These are phyloP conservation scores for Lumnitzera littorea DNA, from an alignment of 345 rosid species.

Conservation along the genomic window DNA sequence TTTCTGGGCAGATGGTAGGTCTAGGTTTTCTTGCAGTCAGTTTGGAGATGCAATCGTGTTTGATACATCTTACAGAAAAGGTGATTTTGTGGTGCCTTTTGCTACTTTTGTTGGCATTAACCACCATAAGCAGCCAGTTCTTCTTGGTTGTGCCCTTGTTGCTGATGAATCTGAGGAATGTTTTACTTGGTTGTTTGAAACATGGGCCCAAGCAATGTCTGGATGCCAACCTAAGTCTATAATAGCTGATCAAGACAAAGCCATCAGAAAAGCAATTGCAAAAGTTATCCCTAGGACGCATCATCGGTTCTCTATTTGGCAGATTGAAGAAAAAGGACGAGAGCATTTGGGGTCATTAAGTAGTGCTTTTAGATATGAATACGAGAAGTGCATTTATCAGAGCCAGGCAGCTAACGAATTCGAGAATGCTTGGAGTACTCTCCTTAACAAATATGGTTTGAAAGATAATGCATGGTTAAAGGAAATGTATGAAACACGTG, in stretches of 20 bases:
- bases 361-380: constrained; percentile 51
- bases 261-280: constrained; percentile 63
- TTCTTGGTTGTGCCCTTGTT: constrained; percentile 78
- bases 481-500: constrained; percentile 59
- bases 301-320: constrained; percentile 78
- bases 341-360: constrained; percentile 52
- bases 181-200: constrained; percentile 67
- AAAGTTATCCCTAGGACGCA: constrained; percentile 67
- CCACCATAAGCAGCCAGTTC: constrained; percentile 84
- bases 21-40: constrained; percentile 79
- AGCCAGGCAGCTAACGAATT: constrained; percentile 61
- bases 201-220: constrained; percentile 82
- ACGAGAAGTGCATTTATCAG: constrained; percentile 63
- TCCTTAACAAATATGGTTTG: constrained; percentile 51
- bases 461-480: constrained; percentile 63
- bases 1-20: constrained; percentile 93
- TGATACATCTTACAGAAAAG: constrained; percentile 72
- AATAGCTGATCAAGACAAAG: constrained; percentile 74
- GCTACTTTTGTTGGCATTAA: constrained; percentile 79
- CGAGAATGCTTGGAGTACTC: constrained; percentile 54
- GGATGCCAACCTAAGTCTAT: constrained; percentile 63
- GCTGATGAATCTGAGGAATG: constrained; percentile 68
- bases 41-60: constrained; percentile 67
- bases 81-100: constrained; percentile 54
- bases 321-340: constrained; percentile 51